Conservation (phyloP, 2,329 filamentous ascomycete genomes). For the Penicillium sp. region DNA sequence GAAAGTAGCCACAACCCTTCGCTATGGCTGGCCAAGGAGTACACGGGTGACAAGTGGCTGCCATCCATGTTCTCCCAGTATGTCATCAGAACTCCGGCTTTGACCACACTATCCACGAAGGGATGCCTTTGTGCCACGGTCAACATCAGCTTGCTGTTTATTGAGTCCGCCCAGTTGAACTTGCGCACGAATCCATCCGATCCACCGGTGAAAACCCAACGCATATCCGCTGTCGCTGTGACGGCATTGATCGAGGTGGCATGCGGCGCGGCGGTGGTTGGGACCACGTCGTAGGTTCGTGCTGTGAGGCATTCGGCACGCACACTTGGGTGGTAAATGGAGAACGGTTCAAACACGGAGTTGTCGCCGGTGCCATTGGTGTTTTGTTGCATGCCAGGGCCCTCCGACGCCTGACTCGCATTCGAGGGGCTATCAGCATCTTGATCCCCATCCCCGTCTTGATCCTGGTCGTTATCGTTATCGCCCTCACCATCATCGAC, state of each 20-base stretch:
- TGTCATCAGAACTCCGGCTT: slow-evolving; percentile 88
- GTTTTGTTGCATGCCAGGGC: slow-evolving; percentile 40
- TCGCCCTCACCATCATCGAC: slow-evolving; percentile 39
- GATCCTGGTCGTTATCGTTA: slow-evolving; percentile 21
- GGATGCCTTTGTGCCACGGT: slow-evolving; percentile 95
- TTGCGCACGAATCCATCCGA: slow-evolving; percentile 95
- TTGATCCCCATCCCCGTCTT: slow-evolving; percentile 26
- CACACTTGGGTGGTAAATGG: slow-evolving; percentile 59
- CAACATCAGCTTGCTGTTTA: slow-evolving; percentile 88
- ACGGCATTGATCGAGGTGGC: slow-evolving; percentile 94
- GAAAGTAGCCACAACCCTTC: slow-evolving; percentile 89
- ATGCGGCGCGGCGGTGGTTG: slow-evolving; percentile 94
- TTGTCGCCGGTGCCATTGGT: slow-evolving; percentile 42
- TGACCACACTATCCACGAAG: slow-evolving; percentile 95
- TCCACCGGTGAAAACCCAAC: slow-evolving; percentile 92
- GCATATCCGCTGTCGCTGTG: slow-evolving; percentile 86
- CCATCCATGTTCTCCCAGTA: slow-evolving; percentile 99
- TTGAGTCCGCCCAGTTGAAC: slow-evolving; percentile 91
- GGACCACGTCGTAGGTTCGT: slow-evolving; percentile 85
- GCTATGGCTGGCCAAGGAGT: slow-evolving; percentile 87
- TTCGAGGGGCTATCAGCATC: slow-evolving; percentile 40
- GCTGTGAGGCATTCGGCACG: slow-evolving; percentile 77
- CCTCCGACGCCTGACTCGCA: slow-evolving; percentile 39
- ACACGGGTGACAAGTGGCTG: slow-evolving; percentile 74
- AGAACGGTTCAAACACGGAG: slow-evolving; percentile 31